Evolutionary conservation across 805 yeast genomes (phyloP).

Genomic region (Geotrichum ghanense): DNA sequence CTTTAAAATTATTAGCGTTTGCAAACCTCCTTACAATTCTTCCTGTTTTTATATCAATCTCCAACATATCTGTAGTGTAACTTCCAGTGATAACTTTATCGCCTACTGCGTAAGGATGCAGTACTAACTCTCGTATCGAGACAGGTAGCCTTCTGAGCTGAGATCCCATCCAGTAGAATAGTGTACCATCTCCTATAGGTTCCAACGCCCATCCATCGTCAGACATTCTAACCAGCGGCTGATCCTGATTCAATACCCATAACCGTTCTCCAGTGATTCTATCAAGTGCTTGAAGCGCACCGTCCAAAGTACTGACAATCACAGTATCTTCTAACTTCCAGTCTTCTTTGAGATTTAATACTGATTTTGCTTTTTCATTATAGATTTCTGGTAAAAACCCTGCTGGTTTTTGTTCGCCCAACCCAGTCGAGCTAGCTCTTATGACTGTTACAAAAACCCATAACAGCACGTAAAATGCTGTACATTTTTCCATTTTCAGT

Average conservation of each 20-base stretch:
- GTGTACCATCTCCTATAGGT: slow-evolving; percentile 1
- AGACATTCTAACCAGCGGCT: not conserved
- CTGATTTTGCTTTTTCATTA: not conserved
- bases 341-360: not conserved
- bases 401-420: no score
- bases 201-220: not conserved
- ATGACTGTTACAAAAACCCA: no score
- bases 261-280: not conserved
- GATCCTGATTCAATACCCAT: not conserved
- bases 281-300: not conserved
- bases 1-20: not conserved
- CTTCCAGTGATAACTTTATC: not conserved
- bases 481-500: no score
- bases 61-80: not conserved
- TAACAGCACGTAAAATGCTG: no score
- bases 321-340: not conserved
- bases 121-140: not conserved
- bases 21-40: not conserved
- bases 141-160: not conserved
- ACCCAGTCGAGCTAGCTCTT: no score
- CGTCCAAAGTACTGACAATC: not conserved
- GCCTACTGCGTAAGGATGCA: not conserved
- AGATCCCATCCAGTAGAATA: not conserved
- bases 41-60: not conserved
- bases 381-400: not conserved